Percentiles rank a stretch among this genome's conserved stretches.
These are phyloP conservation scores for Dothistroma septosporum DNA, from an alignment of 2,329 filamentous ascomycete genomes.

Conservation along the genomic window DNA sequence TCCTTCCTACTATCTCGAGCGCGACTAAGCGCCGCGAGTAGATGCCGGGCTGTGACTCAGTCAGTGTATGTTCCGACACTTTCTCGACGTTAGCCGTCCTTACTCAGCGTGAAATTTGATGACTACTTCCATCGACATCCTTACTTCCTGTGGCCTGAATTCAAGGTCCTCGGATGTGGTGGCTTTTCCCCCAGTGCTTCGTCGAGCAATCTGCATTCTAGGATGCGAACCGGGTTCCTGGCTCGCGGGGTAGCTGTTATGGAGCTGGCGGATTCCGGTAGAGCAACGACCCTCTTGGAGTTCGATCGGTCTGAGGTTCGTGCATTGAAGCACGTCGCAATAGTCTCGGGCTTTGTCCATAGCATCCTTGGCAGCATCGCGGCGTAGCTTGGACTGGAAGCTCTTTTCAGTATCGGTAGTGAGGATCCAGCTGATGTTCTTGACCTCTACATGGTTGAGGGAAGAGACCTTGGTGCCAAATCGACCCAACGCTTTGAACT, in stretches of 20 bases:
- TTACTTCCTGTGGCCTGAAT: constrained; percentile 24
- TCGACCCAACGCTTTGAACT: constrained; percentile 21
- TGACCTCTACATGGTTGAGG: constrained; percentile 8
- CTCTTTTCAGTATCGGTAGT: constrained; percentile 20
- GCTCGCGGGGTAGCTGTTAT: not conserved
- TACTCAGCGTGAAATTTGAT: constrained; percentile 23
- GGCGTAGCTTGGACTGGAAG: constrained; percentile 18
- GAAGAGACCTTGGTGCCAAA: constrained; percentile 21
- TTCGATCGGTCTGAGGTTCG: constrained; percentile 17
- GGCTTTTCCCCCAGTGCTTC: not conserved
- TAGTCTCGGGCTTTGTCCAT: constrained; percentile 24
- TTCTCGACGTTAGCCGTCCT: not conserved
- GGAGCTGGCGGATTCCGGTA: not conserved
- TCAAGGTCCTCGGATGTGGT: constrained; percentile 13
- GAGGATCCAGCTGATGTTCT: constrained; percentile 9
- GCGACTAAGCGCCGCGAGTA: not conserved
- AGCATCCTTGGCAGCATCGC: constrained; percentile 22
- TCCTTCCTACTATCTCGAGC: not conserved
- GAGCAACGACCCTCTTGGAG: constrained; percentile 15
- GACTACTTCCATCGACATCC: constrained; percentile 21
- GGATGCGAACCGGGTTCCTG: not conserved
- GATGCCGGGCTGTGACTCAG: not conserved
- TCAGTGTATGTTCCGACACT: not conserved
- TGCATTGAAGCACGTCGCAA: constrained; percentile 20
- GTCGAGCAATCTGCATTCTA: constrained; percentile 2